phyloP scores from a whole-genome alignment of 495 filamentous ascomycete species.

The Neurospora sublineolata region DNA sequence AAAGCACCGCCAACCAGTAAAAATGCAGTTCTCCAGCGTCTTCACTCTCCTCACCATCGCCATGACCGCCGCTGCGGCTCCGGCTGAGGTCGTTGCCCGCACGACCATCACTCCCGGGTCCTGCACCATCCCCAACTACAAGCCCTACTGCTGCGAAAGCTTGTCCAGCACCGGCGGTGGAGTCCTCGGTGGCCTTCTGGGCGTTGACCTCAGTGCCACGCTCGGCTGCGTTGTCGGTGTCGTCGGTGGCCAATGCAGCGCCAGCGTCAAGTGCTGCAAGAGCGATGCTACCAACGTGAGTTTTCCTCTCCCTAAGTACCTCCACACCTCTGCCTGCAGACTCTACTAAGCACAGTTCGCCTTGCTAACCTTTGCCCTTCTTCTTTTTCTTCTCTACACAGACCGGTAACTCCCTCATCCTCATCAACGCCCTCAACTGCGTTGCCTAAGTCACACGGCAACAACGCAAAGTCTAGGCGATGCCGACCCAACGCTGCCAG shows the following conservation, averaged over 20 bases:
- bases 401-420: neutral
- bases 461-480: neutral
- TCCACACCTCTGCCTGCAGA: neutral
- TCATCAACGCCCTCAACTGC: neutral
- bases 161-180: neutral
- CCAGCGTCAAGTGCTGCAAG: slow-evolving; percentile 6
- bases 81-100: slow-evolving; percentile 2
- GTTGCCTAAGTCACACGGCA: neutral
- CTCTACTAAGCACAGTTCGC: neutral
- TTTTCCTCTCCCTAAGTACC: neutral
- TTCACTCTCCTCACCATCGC: slow-evolving; percentile 12
- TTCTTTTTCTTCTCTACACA: neutral
- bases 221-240: neutral
- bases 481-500: neutral
- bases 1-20: slow-evolving; percentile 2
- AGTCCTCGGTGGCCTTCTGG: neutral
- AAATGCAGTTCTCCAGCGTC: slow-evolving; percentile 17
- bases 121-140: neutral
- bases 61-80: slow-evolving; percentile 12
- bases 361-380: neutral
- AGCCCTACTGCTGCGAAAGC: slow-evolving; percentile 8
- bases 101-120: neutral
- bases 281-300: neutral
- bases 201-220: neutral
- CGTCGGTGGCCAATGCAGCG: slow-evolving; percentile 1